Evolutionary conservation across 2,329 filamentous ascomycete species (phyloP).

Genomic region (Thermomyces lanuginosus): DNA sequence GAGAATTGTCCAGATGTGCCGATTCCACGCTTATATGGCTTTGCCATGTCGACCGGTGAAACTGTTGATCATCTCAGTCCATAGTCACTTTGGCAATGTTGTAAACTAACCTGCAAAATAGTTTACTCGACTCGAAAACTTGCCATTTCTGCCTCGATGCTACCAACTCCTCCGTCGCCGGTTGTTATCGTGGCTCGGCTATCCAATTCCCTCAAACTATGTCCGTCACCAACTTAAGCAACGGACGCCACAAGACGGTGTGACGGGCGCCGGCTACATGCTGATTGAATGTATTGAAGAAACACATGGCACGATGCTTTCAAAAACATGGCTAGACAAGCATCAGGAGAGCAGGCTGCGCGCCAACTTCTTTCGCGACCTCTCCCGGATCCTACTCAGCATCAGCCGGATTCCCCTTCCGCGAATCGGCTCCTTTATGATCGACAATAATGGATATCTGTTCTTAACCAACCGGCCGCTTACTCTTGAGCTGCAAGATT

Average conservation of each 20-base stretch:
- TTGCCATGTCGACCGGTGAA: slow-evolving; percentile 12
- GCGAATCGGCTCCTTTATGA: slow-evolving; percentile 11
- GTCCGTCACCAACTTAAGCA: slow-evolving; percentile 2
- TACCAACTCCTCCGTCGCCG: slow-evolving; percentile 3
- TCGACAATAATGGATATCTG: slow-evolving; percentile 10
- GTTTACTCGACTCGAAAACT: slow-evolving; percentile 6
- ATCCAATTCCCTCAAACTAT: slow-evolving; percentile 3
- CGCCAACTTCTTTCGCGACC: slow-evolving; percentile 8
- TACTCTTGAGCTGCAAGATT: slow-evolving; percentile 8
- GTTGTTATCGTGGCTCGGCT: slow-evolving; percentile 3
- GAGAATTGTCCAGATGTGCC: slow-evolving; percentile 13
- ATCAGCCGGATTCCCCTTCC: slow-evolving; percentile 7
- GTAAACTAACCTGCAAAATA: background rate
- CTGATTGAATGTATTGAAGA: slow-evolving; percentile 8
- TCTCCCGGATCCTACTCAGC: slow-evolving; percentile 7
- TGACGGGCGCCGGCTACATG: slow-evolving; percentile 6
- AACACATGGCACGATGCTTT: slow-evolving; percentile 8
- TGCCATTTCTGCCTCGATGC: slow-evolving; percentile 4
- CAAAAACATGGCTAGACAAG: slow-evolving; percentile 5
- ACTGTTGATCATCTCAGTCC: slow-evolving; percentile 6
- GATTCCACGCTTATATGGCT: slow-evolving; percentile 13
- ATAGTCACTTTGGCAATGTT: background rate
- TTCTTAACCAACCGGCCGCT: slow-evolving; percentile 11
- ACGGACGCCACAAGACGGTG: background rate
- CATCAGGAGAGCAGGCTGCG: slow-evolving; percentile 5